Evolutionary conservation across 768 basidiomycete species (phyloP), one percentile per base, ranked within the genome.

Genomic region (Mycena olivaceomarginata): DNA sequence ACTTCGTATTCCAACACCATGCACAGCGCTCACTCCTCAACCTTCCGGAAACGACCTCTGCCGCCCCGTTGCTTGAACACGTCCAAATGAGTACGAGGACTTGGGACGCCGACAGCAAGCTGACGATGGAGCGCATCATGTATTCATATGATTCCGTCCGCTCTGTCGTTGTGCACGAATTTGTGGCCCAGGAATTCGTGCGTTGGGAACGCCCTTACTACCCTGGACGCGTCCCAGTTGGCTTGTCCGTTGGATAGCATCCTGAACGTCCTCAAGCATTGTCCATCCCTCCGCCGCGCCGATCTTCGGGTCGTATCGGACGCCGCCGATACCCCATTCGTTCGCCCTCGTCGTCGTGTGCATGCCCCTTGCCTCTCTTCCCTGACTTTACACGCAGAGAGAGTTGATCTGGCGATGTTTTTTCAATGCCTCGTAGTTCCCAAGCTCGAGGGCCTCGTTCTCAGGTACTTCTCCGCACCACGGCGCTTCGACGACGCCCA

Each of bases 1-100:
- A 72, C 2, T 70, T 79, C 57, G n/a, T 77, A n/a, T 74, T 79
- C 70, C 45, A 70, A 59, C 22, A 67, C 25, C 16, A 43, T 2
- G 31, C 72, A 2, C 78, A 74, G 65, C 62, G 11, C n/a, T 22
- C 75, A 0, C 64, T 79, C 9, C 70, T 79, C n/a, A 53, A 45
- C 56, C 75, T 79, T 40, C 69, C 72, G 11, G 57, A 60, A 10
- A 15, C 12, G 0, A 46, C 68, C 2, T 39, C 25, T 18, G 71
- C 68, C 9, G 78, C 78, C 18, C 78, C 78, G 8, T 66, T 77
- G 15, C 75, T 79, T 0, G 62, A 77, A 20, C 78, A 79, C 69
- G 43, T 79, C 60, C 69, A 79, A 6, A 56, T 79, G 25, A 64
- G 40, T 20, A 69, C 63, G 37, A 69, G 53, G 18, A 16, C 25